Percentiles rank a stretch among this genome's conserved stretches.
These are phyloP conservation scores for Crepidotus sp. DNA, from an alignment of 1,284 basidiomycete species.

Conservation along the genomic window DNA sequence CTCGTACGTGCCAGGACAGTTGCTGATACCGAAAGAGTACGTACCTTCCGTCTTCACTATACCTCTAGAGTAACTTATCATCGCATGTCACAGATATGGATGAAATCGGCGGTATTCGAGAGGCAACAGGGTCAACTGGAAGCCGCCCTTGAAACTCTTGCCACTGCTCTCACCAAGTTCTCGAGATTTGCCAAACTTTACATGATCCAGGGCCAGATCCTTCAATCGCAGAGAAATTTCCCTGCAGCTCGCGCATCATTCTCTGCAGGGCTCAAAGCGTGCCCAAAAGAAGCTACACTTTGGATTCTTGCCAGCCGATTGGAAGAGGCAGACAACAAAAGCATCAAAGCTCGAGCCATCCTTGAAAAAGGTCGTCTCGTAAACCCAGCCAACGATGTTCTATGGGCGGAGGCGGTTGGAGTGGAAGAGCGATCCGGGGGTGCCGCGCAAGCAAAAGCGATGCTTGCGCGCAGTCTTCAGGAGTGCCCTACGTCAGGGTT, in stretches of 20 bases:
- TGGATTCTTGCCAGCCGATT: slow-evolving; percentile 86
- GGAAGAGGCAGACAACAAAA: slow-evolving; percentile 81
- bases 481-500: slow-evolving; percentile 85
- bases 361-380: slow-evolving; percentile 85
- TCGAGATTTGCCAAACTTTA: slow-evolving; percentile 87
- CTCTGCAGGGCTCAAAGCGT: slow-evolving; percentile 73
- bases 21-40: slow-evolving; percentile 83
- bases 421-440: slow-evolving; percentile 85
- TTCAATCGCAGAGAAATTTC: slow-evolving; percentile 53
- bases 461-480: slow-evolving; percentile 85
- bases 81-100: slow-evolving; percentile 70
- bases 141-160: slow-evolving; percentile 68
- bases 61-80: slow-evolving; percentile 9
- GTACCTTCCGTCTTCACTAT: slow-evolving; percentile 20
- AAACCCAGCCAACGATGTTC: slow-evolving; percentile 73
- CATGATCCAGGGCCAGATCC: slow-evolving; percentile 93
- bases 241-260: slow-evolving; percentile 70
- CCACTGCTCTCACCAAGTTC: slow-evolving; percentile 74
- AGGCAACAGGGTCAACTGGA: slow-evolving; percentile 74
- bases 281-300: slow-evolving; percentile 73
- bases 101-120: slow-evolving; percentile 95
- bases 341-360: slow-evolving; percentile 88
- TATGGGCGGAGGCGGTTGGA: slow-evolving; percentile 88
- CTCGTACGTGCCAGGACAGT: slow-evolving; percentile 83
- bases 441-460: slow-evolving; percentile 71